Conservation (phyloP, 495 filamentous ascomycete species). For the Trichodelitschia bisporula region DNA sequence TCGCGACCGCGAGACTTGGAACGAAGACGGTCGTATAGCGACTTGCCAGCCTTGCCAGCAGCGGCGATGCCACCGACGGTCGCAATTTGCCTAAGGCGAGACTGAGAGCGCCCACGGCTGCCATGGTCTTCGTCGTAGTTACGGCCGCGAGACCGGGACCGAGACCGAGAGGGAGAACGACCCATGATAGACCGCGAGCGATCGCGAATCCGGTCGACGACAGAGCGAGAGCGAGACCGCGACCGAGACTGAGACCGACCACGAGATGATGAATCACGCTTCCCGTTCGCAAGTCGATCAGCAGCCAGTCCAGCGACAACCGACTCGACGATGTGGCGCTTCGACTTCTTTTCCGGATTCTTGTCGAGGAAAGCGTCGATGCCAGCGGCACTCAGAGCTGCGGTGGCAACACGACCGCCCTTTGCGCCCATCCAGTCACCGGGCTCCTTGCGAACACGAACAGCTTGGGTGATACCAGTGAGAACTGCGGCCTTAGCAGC, state of each 20-base stretch:
- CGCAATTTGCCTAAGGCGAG: constrained; percentile 40
- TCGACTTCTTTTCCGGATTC: constrained; percentile 49
- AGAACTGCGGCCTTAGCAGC: constrained; percentile 68
- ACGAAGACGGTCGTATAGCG: constrained; percentile 30
- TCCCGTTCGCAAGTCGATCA: constrained; percentile 57
- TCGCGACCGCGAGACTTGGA: constrained; percentile 14
- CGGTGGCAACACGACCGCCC: constrained; percentile 67
- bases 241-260: constrained; percentile 6
- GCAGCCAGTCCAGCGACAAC: constrained; percentile 66
- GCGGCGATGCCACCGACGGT: constrained; percentile 55
- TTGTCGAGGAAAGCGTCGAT: constrained; percentile 52
- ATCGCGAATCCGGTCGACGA: constrained; percentile 6
- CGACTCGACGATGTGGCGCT: constrained; percentile 43
- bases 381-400: constrained; percentile 61
- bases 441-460: constrained; percentile 61
- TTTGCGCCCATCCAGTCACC: constrained; percentile 69
- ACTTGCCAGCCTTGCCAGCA: constrained; percentile 67
- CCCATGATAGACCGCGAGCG: constrained; percentile 7
- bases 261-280: constrained; percentile 27
- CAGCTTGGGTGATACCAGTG: constrained; percentile 71
- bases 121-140: constrained; percentile 45
- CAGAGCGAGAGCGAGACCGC: constrained; percentile 11
- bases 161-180: constrained; percentile 17
- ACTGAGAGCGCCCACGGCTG: constrained; percentile 39
- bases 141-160: constrained; percentile 21